phyloP scores from a whole-genome alignment of 495 filamentous ascomycete genomes.

The Lindgomyces ingoldianus region DNA sequence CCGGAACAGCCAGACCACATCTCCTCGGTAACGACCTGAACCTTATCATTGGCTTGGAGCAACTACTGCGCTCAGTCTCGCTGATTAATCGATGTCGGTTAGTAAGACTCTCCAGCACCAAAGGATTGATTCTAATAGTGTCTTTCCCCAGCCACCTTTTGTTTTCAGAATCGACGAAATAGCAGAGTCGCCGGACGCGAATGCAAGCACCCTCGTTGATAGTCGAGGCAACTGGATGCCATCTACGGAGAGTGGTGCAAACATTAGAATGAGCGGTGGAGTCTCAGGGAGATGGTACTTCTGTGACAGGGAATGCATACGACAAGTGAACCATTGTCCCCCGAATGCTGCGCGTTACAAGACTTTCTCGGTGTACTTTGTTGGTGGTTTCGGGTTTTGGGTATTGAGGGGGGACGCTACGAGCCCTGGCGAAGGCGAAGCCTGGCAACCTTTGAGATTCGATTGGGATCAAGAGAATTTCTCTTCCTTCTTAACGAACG shows the following conservation, averaged over 20 bases:
- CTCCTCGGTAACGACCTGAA: slow-evolving; percentile 1
- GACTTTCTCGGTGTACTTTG: slow-evolving; percentile 29
- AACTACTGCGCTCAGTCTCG: not conserved
- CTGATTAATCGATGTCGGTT: slow-evolving; percentile 19
- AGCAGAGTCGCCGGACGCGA: not conserved
- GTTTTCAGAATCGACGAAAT: slow-evolving; percentile 34
- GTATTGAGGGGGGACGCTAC: slow-evolving; percentile 24
- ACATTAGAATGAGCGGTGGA: slow-evolving; percentile 8
- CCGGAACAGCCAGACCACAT: not conserved
- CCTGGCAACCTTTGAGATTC: slow-evolving; percentile 34
- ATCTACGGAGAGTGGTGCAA: slow-evolving; percentile 5
- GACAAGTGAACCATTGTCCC: not conserved
- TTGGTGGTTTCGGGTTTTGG: slow-evolving; percentile 20
- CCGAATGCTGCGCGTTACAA: not conserved
- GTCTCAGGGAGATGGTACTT: slow-evolving; percentile 8
- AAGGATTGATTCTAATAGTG: not conserved
- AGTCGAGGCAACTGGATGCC: slow-evolving; percentile 20
- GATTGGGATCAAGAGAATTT: slow-evolving; percentile 6
- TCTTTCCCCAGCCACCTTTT: slow-evolving; percentile 10
- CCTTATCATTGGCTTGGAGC: not conserved
- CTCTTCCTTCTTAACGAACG: slow-evolving; percentile 15
- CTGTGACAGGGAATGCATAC: slow-evolving; percentile 22
- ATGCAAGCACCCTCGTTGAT: not conserved
- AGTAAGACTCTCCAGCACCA: not conserved
- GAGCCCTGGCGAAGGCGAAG: not conserved